A percentile compares a stretch with the other conserved stretches of the same genome.
These are phyloP conservation scores for Euphorbia schlechtendalii DNA, from an alignment of 441 rosid genomes.

Conservation along the genomic window DNA sequence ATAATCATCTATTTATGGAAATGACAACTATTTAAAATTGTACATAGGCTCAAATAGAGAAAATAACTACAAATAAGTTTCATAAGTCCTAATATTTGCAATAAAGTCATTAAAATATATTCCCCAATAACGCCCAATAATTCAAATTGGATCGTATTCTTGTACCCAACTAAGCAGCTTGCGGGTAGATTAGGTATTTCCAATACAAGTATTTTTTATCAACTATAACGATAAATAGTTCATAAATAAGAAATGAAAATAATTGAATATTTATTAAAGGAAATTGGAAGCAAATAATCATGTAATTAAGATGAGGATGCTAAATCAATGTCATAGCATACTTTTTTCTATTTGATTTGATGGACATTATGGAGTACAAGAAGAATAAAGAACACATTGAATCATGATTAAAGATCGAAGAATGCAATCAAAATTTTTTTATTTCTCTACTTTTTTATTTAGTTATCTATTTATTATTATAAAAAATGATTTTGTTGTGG, in stretches of 20 bases:
- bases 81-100: no score
- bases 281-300: no score
- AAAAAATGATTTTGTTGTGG: neutral
- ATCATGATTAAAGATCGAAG: neutral
- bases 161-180: no score
- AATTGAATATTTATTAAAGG: neutral
- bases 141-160: no score
- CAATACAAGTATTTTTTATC: no score
- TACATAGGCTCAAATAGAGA: no score
- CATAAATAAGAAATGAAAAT: neutral
- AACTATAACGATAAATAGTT: neutral
- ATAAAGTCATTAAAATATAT: no score
- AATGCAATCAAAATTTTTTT: constrained; percentile 16
- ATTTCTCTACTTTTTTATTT: neutral
- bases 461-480: neutral
- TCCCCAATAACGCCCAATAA: no score
- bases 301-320: neutral
- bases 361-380: neutral
- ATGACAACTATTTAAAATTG: no score
- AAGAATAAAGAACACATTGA: constrained; percentile 2
- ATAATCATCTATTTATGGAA: no score
- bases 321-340: neutral
- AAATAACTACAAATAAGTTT: no score
- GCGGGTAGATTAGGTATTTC: no score
- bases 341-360: constrained; percentile 12